Conservation (phyloP, 2,329 filamentous ascomycete species). For the Didymella keratinophila region DNA sequence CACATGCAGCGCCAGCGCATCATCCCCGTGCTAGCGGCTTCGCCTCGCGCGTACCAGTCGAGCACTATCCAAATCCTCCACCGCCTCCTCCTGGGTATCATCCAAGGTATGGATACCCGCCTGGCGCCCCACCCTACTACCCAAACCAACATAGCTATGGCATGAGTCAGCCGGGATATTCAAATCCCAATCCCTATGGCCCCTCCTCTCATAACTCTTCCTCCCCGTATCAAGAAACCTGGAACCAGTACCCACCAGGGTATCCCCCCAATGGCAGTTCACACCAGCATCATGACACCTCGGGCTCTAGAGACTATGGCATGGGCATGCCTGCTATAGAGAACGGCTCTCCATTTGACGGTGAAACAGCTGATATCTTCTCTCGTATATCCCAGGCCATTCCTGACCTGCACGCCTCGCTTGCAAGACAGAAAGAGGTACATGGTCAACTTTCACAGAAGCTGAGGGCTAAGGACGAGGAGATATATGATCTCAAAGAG, state of each 20-base stretch:
- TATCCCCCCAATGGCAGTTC: constrained; percentile 48
- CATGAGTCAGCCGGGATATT: constrained; percentile 47
- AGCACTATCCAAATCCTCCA: constrained; percentile 64
- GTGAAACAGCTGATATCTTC: constrained; percentile 50
- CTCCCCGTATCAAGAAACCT: constrained; percentile 48
- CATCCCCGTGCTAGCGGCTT: constrained; percentile 38
- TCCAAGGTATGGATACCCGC: constrained; percentile 45
- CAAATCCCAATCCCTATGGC: constrained; percentile 43
- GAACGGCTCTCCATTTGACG: constrained; percentile 44
- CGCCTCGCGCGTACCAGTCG: constrained; percentile 47
- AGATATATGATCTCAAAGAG: constrained; percentile 61
- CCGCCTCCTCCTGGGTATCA: constrained; percentile 69
- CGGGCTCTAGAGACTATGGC: constrained; percentile 46
- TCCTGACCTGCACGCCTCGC: constrained; percentile 49
- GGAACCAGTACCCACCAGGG: constrained; percentile 46
- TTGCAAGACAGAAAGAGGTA: constrained; percentile 59
- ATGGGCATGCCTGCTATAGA: constrained; percentile 40
- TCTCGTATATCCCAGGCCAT: constrained; percentile 50
- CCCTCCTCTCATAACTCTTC: constrained; percentile 48
- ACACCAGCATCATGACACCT: constrained; percentile 49
- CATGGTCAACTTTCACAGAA: constrained; percentile 61
- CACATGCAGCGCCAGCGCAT: constrained; percentile 40
- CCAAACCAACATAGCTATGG: constrained; percentile 43
- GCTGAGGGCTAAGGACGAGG: constrained; percentile 60
- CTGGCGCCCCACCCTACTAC: constrained; percentile 47